These are phyloP conservation scores for Endogone sp. DNA, from an alignment of 192 early-diverging fungal species.

Conservation along the genomic window DNA sequence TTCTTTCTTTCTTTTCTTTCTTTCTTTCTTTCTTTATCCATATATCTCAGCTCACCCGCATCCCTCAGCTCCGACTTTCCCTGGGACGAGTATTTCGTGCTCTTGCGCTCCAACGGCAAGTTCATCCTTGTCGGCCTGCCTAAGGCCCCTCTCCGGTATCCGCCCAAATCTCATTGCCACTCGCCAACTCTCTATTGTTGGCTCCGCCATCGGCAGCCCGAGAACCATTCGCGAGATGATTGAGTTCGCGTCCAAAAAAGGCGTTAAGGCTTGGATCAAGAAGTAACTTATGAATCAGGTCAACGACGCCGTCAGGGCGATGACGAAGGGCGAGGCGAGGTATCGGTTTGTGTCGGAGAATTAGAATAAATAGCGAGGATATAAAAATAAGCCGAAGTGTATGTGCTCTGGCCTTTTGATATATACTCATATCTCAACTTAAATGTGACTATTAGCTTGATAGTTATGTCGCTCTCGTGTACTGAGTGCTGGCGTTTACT, in stretches of 20 bases:
- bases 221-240: slow-evolving; percentile 58
- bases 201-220: slow-evolving; percentile 64
- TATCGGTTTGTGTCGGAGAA: slow-evolving; percentile 74
- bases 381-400: no score
- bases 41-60: slow-evolving; percentile 23
- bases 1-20: no score
- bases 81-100: slow-evolving; percentile 9
- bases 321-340: slow-evolving; percentile 57
- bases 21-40: no score
- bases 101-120: slow-evolving; percentile 35
- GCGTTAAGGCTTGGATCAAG: slow-evolving; percentile 61
- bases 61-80: slow-evolving; percentile 10
- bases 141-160: slow-evolving; percentile 43
- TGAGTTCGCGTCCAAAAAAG: slow-evolving; percentile 58
- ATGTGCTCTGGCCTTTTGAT: no score
- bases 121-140: slow-evolving; percentile 65
- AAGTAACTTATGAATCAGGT: slow-evolving; percentile 57
- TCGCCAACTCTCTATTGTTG: slow-evolving; percentile 51
- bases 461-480: no score
- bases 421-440: no score
- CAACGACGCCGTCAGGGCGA: slow-evolving; percentile 57
- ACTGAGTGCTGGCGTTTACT: no score
- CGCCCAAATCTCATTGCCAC: slow-evolving; percentile 32
- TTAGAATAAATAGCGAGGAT: no score
- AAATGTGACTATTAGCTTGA: no score